Percentiles rank a stretch among this genome's conserved stretches.
Evolutionary conservation across 2,329 filamentous ascomycete species (phyloP).

Genomic region (Paecilomyces formosus): DNA sequence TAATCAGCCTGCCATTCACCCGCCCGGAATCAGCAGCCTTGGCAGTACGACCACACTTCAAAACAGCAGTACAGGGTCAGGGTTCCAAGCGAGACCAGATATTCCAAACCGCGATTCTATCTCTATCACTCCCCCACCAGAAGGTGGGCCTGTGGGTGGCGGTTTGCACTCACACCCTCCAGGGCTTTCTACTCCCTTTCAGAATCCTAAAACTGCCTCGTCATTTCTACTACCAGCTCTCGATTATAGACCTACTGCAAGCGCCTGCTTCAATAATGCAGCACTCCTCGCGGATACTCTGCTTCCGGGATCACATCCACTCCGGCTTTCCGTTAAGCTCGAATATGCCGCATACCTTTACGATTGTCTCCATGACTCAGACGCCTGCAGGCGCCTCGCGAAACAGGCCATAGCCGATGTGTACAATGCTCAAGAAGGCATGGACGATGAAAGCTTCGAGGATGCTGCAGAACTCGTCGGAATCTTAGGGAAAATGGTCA

Average conservation of each 20-base stretch:
- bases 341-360: constrained; percentile 91
- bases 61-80: constrained; percentile 10
- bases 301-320: constrained; percentile 79
- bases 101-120: constrained; percentile 29
- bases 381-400: constrained; percentile 68
- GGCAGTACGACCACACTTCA: constrained; percentile 18
- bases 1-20: constrained; percentile 72
- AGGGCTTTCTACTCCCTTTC: constrained; percentile 23
- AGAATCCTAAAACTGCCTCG: constrained; percentile 39
- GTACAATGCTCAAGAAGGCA: constrained; percentile 81
- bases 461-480: constrained; percentile 85
- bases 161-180: constrained; percentile 44
- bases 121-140: constrained; percentile 38
- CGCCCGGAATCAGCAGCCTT: constrained; percentile 44
- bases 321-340: constrained; percentile 81
- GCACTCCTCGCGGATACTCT: constrained; percentile 64
- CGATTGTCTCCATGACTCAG: constrained; percentile 79
- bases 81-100: constrained; percentile 3
- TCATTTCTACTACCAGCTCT: constrained; percentile 72
- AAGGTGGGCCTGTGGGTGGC: constrained; percentile 49
- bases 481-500: constrained; percentile 82
- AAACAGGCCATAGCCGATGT: constrained; percentile 81
- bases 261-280: constrained; percentile 72
- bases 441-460: constrained; percentile 92
- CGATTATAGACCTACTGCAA: constrained; percentile 78